These are phyloP conservation scores for Clavispora asparagi DNA, from an alignment of 805 yeast genomes.

Conservation along the genomic window DNA sequence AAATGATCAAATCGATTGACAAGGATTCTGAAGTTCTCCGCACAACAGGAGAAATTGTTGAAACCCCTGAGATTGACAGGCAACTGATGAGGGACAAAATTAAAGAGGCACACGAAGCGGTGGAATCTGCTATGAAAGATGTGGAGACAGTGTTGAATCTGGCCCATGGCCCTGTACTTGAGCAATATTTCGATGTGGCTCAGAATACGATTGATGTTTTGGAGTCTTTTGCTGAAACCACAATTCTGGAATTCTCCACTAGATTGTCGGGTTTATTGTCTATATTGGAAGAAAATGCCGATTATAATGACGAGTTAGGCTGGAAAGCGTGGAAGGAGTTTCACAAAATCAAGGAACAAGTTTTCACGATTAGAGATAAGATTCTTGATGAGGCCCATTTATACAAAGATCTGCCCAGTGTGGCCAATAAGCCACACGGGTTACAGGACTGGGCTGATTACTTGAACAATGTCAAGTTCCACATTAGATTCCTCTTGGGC, in stretches of 20 bases:
- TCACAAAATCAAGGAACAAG: conserved; percentile 48
- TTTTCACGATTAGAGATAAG: conserved; percentile 52
- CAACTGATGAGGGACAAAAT: conserved; percentile 35
- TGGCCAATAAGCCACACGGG: conserved; percentile 29
- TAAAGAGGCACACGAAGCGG: conserved; percentile 17
- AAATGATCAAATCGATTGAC: conserved; percentile 26
- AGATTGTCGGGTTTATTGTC: conserved; percentile 48
- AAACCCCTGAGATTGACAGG: conserved; percentile 17
- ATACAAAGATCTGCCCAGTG: conserved; percentile 14
- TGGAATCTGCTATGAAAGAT: conserved; percentile 15
- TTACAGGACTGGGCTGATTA: conserved; percentile 30
- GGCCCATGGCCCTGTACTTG: conserved; percentile 23
- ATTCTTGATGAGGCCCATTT: conserved; percentile 31
- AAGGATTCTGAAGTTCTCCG: conserved; percentile 29
- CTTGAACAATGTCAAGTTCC: conserved; percentile 36
- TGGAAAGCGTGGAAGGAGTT: conserved; percentile 46
- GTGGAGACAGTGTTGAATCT: conserved; percentile 24
- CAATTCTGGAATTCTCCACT: conserved; percentile 60
- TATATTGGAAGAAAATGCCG: conserved; percentile 11
- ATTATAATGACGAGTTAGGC: conserved; percentile 14
- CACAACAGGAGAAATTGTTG: conserved; percentile 11
- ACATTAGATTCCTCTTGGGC: conserved; percentile 45
- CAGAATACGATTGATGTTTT: conserved; percentile 56
- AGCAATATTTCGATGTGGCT: conserved; percentile 23
- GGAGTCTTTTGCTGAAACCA: conserved; percentile 69